Base-by-base conservation (phyloP, 805 yeast genomes). In the Metschnikowia corniflorae region DNA sequence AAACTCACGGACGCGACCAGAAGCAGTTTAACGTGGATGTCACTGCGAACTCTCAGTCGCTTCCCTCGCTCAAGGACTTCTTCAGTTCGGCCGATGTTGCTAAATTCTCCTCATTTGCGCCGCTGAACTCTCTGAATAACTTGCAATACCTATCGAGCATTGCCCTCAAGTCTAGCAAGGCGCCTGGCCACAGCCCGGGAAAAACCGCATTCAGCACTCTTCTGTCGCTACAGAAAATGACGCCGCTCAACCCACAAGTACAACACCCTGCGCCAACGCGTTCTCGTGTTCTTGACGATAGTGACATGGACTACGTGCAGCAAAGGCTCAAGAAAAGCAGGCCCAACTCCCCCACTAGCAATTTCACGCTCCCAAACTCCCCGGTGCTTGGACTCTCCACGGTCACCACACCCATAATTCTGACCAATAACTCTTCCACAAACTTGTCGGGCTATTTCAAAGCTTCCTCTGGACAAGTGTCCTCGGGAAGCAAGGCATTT, bases 171-270 rank as follows among this genome's bases (percentile, higher is more conserved):
- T 32, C 71, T 46, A 46, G 50, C 19, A 30, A 40, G 26, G 33
- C 15, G 19, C 33, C 47, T 26, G 57, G 65, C 28, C 64, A 70
- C 2, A 56, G 52, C 31, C 58, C 60, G n/a, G 26, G 39, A 30
- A 43, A 42, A 47, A 32, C 31, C 31, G 31, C 37, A 4, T 47
- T 67, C 29, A 63, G 53, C 49, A 58, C 73, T 5, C 55, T 70
- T 28, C 60, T 69, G 31, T 71, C 83, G 3, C 55, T 80, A 36
- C 84, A 79, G 52, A 66, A 80, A 51, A 75, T 79, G 81, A 79
- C 83, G 0, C 84, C 55, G 34, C 37, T 54, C 19, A 46, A 38
- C 15, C 47, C 44, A 6, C 46, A 44, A 6, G 35, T 43, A 20
- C 49, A 42, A 13, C 50, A 40, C 17, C 52, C 52, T 2, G 42